phyloP scores from a whole-genome alignment of 2,329 filamentous ascomycete genomes.

The Calonectria hawksworthii region DNA sequence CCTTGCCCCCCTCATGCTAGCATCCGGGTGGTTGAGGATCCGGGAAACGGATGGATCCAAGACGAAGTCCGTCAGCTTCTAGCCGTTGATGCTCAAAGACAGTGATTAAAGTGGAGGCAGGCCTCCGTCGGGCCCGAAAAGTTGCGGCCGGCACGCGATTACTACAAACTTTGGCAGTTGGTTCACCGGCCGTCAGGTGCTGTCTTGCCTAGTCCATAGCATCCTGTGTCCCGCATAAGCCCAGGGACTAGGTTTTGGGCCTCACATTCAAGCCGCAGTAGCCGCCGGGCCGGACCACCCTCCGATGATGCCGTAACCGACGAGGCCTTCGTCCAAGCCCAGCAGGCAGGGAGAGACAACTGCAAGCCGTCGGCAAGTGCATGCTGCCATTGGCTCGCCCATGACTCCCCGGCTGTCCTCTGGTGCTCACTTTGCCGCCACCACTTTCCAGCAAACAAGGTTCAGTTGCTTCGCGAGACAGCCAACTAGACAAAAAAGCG shows the following conservation, averaged over 20 bases:
- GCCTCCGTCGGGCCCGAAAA: conserved; percentile 16
- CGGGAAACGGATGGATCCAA: conserved; percentile 9
- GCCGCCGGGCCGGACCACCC: conserved; percentile 47
- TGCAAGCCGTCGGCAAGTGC: conserved; percentile 20
- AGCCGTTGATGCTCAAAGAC: not conserved
- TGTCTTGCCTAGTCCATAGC: not conserved
- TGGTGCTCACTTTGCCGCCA: conserved; percentile 18
- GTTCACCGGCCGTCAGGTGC: not conserved
- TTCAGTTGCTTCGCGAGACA: not conserved
- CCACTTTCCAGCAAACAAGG: conserved; percentile 10
- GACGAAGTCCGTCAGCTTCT: conserved; percentile 10
- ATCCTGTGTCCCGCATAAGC: conserved; percentile 20
- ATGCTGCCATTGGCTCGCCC: conserved; percentile 2
- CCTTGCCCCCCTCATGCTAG: conserved; percentile 2
- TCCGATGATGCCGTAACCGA: conserved; percentile 27
- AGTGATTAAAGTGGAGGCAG: not conserved
- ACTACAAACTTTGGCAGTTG: not conserved
- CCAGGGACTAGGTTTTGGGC: conserved; percentile 34
- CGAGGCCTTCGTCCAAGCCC: not conserved
- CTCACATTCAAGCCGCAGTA: conserved; percentile 44
- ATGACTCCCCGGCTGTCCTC: not conserved
- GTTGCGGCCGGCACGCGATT: conserved; percentile 17
- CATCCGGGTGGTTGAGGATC: conserved; percentile 13
- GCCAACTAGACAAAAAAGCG: conserved; percentile 6
- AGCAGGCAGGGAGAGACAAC: conserved; percentile 3